Conservation (phyloP, 73 alveolate genomes). For the Tetrahymena malaccensis region DNA sequence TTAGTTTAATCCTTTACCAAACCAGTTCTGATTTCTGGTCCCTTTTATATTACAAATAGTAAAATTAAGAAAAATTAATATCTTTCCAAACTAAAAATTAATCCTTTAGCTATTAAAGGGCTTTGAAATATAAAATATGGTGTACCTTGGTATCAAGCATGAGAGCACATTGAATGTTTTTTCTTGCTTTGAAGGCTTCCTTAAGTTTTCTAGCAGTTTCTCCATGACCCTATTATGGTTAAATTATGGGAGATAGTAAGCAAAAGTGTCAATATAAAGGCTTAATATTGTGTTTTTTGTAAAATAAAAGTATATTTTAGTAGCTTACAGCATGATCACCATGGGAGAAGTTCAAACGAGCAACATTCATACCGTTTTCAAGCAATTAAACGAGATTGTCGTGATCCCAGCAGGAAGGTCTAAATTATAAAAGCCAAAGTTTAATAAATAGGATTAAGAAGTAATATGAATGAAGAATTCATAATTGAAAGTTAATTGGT, state of each 20-base stretch:
- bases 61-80: not conserved
- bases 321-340: conserved; percentile 73
- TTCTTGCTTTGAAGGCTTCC: conserved; percentile 83
- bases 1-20: conserved; percentile 50
- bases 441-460: not conserved
- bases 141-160: conserved; percentile 71
- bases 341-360: conserved; percentile 90
- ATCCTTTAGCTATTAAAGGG: not conserved
- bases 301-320: not conserved
- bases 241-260: not conserved
- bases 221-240: conserved; percentile 51
- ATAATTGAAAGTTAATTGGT: no score
- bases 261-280: not conserved
- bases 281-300: no score
- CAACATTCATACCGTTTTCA: conserved; percentile 91
- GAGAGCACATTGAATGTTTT: conserved; percentile 73
- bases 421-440: not conserved
- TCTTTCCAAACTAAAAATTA: not conserved
- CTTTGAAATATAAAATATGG: not conserved
- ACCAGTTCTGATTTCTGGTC: conserved; percentile 96
- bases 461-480: not conserved
- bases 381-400: conserved; percentile 61
- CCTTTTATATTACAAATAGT: conserved; percentile 19
- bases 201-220: conserved; percentile 59
- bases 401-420: conserved; percentile 77